These are phyloP conservation scores for Trichoderma lentiforme DNA, from an alignment of 2,329 filamentous ascomycete genomes.

Conservation along the genomic window DNA sequence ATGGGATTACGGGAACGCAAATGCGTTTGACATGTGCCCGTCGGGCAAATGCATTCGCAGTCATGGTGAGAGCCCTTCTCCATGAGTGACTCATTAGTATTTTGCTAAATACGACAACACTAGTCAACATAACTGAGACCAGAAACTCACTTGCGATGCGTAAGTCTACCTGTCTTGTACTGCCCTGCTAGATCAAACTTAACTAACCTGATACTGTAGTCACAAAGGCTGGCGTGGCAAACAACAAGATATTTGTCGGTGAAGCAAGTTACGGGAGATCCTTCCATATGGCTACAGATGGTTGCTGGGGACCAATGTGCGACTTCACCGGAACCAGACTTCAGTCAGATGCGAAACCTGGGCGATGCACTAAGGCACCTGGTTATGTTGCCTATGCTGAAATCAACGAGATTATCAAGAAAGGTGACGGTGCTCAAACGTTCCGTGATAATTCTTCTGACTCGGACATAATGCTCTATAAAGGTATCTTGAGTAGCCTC, in stretches of 20 bases:
- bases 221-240: conserved; percentile 31
- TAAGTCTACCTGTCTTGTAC: background rate
- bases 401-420: background rate
- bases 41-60: background rate
- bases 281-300: background rate
- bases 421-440: background rate
- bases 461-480: conserved; percentile 13
- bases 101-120: background rate
- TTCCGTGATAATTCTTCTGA: conserved; percentile 11
- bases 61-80: background rate
- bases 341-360: background rate
- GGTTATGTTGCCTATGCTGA: background rate
- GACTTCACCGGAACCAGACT: background rate
- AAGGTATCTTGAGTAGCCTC: background rate
- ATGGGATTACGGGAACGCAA: conserved; percentile 26
- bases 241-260: background rate
- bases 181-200: background rate
- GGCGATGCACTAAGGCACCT: background rate
- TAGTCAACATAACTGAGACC: background rate
- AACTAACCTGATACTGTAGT: conserved; percentile 13
- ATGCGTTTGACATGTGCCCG: conserved; percentile 22
- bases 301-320: background rate
- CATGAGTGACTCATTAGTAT: background rate
- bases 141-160: background rate
- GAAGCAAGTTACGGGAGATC: background rate